Percentiles rank a stretch among this genome's conserved stretches.
phyloP scores from a whole-genome alignment of 768 basidiomycete species.

The Suillus cothurnatus region DNA sequence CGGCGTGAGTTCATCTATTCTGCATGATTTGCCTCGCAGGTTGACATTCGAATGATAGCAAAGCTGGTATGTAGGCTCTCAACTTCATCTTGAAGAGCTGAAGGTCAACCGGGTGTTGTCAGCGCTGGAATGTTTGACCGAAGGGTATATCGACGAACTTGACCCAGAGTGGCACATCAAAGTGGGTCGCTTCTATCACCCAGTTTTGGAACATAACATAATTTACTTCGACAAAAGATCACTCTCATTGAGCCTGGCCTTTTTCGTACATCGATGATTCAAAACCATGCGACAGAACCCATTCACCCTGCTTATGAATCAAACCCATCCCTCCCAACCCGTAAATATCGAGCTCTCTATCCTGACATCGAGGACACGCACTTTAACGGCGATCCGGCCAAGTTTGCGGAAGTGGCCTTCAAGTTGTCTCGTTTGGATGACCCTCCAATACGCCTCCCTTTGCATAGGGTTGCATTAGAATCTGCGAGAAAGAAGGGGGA shows the following conservation, averaged over 20 bases:
- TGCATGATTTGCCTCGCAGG: constrained; percentile 3
- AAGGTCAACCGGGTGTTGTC: constrained; percentile 1
- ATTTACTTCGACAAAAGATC: constrained; percentile 15
- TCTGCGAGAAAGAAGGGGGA: constrained; percentile 24
- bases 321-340: constrained; percentile 25
- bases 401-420: constrained; percentile 23
- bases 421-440: constrained; percentile 18
- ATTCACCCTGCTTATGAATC: constrained; percentile 22
- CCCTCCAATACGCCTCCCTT: constrained; percentile 22
- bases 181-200: constrained; percentile 17
- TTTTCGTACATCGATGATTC: constrained; percentile 23
- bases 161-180: constrained; percentile 40
- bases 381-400: constrained; percentile 27
- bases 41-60: constrained; percentile 16
- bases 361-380: constrained; percentile 19
- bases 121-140: constrained; percentile 37
- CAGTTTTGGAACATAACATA: not conserved
- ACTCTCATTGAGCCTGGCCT: constrained; percentile 25
- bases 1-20: constrained; percentile 25
- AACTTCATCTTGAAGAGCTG: not conserved
- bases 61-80: constrained; percentile 20
- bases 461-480: constrained; percentile 25
- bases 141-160: constrained; percentile 33
- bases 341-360: constrained; percentile 23
- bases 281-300: constrained; percentile 18